Evolutionary conservation across 2,329 filamentous ascomycete genomes (phyloP).

Genomic region (Penicillium sp.): DNA sequence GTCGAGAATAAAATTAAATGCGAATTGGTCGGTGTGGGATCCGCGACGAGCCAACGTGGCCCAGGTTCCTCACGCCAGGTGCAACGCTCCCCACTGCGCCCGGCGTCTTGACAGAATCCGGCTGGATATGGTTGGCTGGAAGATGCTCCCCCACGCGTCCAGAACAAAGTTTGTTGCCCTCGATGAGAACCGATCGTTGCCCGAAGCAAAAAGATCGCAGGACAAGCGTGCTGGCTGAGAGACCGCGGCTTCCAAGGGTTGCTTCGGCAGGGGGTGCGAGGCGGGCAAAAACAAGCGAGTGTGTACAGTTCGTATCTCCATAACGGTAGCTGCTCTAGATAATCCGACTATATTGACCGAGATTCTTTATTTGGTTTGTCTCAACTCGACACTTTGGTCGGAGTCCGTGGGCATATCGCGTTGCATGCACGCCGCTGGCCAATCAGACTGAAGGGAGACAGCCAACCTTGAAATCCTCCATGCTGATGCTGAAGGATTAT

Average conservation of each 20-base stretch:
- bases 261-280: background rate
- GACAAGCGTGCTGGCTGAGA: conserved; percentile 9
- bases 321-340: too few species aligned
- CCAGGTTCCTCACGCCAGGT: conserved; percentile 4
- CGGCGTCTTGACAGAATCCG: conserved; percentile 13
- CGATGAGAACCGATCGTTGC: conserved; percentile 18
- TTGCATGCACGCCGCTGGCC: too few species aligned
- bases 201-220: conserved; percentile 11
- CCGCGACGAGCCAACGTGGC: conserved; percentile 10
- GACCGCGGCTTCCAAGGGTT: conserved; percentile 3
- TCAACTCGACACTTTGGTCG: too few species aligned
- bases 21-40: conserved; percentile 14
- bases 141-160: conserved; percentile 10
- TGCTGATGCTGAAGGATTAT: too few species aligned
- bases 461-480: too few species aligned
- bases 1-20: too few species aligned
- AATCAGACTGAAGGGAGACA: too few species aligned
- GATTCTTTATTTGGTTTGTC: background rate
- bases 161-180: conserved; percentile 17
- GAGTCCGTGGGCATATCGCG: too few species aligned
- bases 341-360: too few species aligned
- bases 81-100: conserved; percentile 16
- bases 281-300: conserved; percentile 15
- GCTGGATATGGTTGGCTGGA: conserved; percentile 16
- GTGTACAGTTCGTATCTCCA: too few species aligned